Evolutionary conservation across 257 asterid genomes (phyloP), one percentile per base, ranked within the genome.

Genomic region (Coffea canephora): DNA sequence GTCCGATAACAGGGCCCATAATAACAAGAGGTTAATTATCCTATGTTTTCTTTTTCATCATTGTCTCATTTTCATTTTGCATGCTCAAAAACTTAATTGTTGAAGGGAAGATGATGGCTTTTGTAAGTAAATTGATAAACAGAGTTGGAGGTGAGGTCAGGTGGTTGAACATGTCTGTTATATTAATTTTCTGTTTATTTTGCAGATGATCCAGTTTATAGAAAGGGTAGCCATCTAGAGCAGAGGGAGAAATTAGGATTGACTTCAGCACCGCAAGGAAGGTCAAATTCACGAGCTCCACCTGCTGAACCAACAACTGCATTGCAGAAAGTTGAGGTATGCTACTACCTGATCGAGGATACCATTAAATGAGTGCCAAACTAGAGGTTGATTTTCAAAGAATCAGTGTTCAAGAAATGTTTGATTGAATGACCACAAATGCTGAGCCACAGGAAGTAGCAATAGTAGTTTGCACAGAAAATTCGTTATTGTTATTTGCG

Each of bases 261-360:
- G 90, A 88, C 79, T 79, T 88, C 95, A 74, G 89, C 86, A 72
- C 85, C 91, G 7, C 91, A 85, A 83, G 89, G 88, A 82, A 89
- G 87, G 79, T 50, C 89, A 54, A 81, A 61, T 68, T 49, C 86
- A 48, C 86, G 81, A 54, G 81, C 87, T 61, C 89, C 91, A 21
- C 86, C 83, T 80, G 82, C 89, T n/a, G 97, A 92, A 85, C 89
- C 97, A 18, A 82, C 94, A 0, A 91, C 86, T 87, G 87, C 93
- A 69, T 67, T 91, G 86, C 96, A 96, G 90, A 92, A 89, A 91
- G 97, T 94, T 71, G 96, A 96, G 97, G 98, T 95, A 88, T 74
- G 68, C 49, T 62, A 72, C 46, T 61, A 48, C 48, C 50, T 5
- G 23, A 14, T 48, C 27, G 9, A 18, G 78, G 71, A 31, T 41